These are phyloP conservation scores for Nicotiana obtusifolia DNA, from an alignment of 257 asterid genomes.

Conservation along the genomic window DNA sequence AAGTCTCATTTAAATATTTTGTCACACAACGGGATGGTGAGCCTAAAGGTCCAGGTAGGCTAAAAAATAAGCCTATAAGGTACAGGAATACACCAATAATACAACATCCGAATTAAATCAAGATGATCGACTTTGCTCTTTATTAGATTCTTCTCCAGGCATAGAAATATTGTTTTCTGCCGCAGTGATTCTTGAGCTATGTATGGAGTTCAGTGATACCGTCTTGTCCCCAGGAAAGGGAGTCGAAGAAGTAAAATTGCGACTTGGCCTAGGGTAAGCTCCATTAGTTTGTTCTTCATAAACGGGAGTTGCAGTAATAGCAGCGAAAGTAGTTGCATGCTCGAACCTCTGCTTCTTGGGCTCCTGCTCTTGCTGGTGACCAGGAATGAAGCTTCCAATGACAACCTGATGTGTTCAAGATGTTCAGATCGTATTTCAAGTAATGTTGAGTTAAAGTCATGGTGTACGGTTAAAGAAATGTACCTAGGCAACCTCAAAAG, in stretches of 20 bases:
- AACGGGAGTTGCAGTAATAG: slow-evolving; percentile 36
- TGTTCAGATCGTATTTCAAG: slow-evolving; percentile 6
- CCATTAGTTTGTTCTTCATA: slow-evolving; percentile 41
- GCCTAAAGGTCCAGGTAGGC: slow-evolving; percentile 31
- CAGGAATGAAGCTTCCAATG: slow-evolving; percentile 66
- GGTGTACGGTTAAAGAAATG: neutral
- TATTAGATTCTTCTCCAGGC: slow-evolving; percentile 42
- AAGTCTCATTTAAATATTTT: neutral
- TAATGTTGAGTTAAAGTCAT: neutral
- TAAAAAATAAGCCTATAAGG: neutral
- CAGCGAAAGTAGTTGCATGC: slow-evolving; percentile 40
- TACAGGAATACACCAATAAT: slow-evolving; percentile 26
- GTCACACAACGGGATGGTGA: slow-evolving; percentile 32
- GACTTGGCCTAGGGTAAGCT: slow-evolving; percentile 33
- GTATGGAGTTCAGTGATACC: slow-evolving; percentile 35
- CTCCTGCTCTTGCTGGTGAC: slow-evolving; percentile 38
- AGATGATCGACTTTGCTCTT: slow-evolving; percentile 45
- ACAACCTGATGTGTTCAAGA: slow-evolving; percentile 50
- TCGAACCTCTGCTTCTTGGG: slow-evolving; percentile 58
- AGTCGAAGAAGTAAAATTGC: slow-evolving; percentile 34
- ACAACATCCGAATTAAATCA: slow-evolving; percentile 28
- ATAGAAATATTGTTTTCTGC: slow-evolving; percentile 32
- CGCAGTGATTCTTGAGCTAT: slow-evolving; percentile 31
- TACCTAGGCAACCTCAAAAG: too few species aligned
- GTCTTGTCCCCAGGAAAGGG: slow-evolving; percentile 43